Conservation (phyloP, 1,284 basidiomycete genomes). For the Naganishia albida region DNA sequence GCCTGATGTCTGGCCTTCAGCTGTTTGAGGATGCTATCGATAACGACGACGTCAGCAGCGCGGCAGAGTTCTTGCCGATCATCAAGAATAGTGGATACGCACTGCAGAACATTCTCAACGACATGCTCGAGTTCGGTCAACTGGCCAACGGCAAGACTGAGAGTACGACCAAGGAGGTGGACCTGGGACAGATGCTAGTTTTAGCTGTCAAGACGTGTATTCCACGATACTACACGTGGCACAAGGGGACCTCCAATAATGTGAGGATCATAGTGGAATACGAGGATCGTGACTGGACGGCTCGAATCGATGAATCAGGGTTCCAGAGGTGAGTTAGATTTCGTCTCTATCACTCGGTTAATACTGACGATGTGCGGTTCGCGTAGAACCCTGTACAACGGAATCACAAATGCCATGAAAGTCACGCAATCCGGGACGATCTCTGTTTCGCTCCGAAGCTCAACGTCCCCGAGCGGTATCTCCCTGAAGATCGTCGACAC, state of each 20-base stretch:
- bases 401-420: slow-evolving; percentile 54
- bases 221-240: slow-evolving; percentile 27
- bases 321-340: slow-evolving; percentile 37
- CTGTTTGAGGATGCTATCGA: slow-evolving; percentile 36
- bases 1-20: slow-evolving; percentile 41
- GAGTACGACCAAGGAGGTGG: slow-evolving; percentile 25
- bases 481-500: slow-evolving; percentile 36
- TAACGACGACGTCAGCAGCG: slow-evolving; percentile 28
- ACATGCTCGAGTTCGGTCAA: slow-evolving; percentile 42
- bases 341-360: not conserved
- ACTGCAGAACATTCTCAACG: slow-evolving; percentile 40
- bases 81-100: slow-evolving; percentile 39
- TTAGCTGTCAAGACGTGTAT: slow-evolving; percentile 34
- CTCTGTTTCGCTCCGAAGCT: slow-evolving; percentile 33
- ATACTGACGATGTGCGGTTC: slow-evolving; percentile 1
- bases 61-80: slow-evolving; percentile 30
- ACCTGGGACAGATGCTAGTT: slow-evolving; percentile 32
- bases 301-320: slow-evolving; percentile 36
- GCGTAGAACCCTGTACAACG: slow-evolving; percentile 51
- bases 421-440: slow-evolving; percentile 48
- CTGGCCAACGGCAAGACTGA: slow-evolving; percentile 25
- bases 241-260: not conserved
- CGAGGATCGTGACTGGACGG: slow-evolving; percentile 40
- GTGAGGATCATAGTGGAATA: slow-evolving; percentile 33
- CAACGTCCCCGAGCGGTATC: slow-evolving; percentile 21